Base-by-base conservation (phyloP, 129 eudicot species). In the Escallonia rubra region DNA sequence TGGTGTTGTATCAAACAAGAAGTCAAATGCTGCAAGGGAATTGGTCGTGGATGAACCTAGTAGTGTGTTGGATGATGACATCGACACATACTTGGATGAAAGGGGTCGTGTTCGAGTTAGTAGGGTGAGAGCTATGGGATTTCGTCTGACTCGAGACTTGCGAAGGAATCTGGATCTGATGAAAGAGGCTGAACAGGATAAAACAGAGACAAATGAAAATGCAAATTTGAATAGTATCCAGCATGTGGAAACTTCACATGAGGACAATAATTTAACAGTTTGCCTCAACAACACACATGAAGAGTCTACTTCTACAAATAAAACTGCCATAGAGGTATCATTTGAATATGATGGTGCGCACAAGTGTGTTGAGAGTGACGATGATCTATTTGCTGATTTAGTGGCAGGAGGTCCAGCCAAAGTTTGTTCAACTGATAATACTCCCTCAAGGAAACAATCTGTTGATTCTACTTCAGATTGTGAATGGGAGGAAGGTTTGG, bases 61-160 rank as follows among this genome's bases (percentile, higher is more conserved):
- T 71, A 77, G 65, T 61, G 74, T 52, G 58, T 82, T 78, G 68
- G 46, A 72, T 57, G 77, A 86, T 73, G 98, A 78, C 71, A 83
- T 92, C 7, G 90, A 86, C 75, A 92, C 91, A 48, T 92, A 86
- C 74, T 61, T 67, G 61, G 98, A 92, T 89, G 98, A 92, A 73
- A 86, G 82, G 65, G 98, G 96, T 4, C 89, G 78, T 61, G 68
- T 74, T 66, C 86, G 95, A 57, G 81, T 88, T 61, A 88, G 85
- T 73, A 86, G 87, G 73, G 80, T 82, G 73, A 88, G 85, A 74
- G 98, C 96, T 73, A 81, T 89, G 87, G 96, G 98, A 59, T 82
- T 92, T 66, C 89, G 85, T 12, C 89, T 92, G 98, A 92, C 98
- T 64, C 95, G 98, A 57, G 98, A 92, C 79, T 61, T 92, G 63